phyloP scores from a whole-genome alignment of 495 filamentous ascomycete genomes.

The Pseudevernia furfuracea region DNA sequence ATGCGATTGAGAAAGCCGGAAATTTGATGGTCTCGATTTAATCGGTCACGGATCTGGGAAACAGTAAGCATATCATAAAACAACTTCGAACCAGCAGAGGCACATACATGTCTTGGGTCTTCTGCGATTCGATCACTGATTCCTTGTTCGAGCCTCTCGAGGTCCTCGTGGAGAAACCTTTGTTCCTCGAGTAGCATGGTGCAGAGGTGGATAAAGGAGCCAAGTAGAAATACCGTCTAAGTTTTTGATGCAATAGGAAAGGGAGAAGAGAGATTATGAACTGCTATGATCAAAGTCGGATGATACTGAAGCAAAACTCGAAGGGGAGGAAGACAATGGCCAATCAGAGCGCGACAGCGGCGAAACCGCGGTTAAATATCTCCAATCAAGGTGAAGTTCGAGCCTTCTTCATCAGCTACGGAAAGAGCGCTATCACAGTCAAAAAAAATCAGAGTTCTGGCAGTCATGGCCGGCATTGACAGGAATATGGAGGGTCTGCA shows the following conservation, averaged over 20 bases:
- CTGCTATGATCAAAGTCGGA: neutral
- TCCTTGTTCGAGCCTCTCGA: slow-evolving; percentile 89
- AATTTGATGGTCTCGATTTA: slow-evolving; percentile 86
- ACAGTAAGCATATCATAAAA: slow-evolving; percentile 28
- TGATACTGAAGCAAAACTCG: neutral
- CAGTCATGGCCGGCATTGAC: slow-evolving; percentile 84
- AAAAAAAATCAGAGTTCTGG: neutral
- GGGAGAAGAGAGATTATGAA: no score
- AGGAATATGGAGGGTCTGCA: slow-evolving; percentile 68
- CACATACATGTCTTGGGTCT: slow-evolving; percentile 76
- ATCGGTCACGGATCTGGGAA: slow-evolving; percentile 67
- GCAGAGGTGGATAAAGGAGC: neutral
- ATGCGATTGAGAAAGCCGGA: slow-evolving; percentile 79
- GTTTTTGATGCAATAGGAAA: no score
- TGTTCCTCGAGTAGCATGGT: slow-evolving; percentile 86
- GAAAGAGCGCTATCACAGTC: neutral
- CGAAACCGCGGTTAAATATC: slow-evolving; percentile 6
- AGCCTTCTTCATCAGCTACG: neutral
- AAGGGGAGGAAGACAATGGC: neutral
- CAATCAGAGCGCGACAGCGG: slow-evolving; percentile 15
- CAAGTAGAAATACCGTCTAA: no score
- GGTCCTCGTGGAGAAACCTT: slow-evolving; percentile 85
- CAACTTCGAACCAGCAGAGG: neutral
- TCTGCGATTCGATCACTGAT: slow-evolving; percentile 82
- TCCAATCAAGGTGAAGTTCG: no score